Conservation (phyloP, 129 eudicot species). For the Flaveria ramosissima region DNA sequence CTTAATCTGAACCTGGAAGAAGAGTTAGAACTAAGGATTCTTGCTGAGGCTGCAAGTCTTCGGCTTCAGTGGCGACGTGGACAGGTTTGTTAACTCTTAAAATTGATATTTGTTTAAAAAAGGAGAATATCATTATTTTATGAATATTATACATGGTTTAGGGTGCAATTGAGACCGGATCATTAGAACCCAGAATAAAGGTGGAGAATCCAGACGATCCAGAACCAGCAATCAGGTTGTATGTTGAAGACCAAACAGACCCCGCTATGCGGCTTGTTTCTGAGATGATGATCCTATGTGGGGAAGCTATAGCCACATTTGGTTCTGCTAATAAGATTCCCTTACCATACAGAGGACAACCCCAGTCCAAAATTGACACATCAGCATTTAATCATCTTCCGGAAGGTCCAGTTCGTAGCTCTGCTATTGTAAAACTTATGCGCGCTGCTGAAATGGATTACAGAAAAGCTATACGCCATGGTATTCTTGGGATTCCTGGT, state of each 20-base stretch:
- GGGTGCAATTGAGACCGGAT: conserved; percentile 89
- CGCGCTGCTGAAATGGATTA: conserved; percentile 98
- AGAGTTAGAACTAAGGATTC: conserved; percentile 76
- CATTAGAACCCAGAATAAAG: conserved; percentile 77
- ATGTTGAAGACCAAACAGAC: conserved; percentile 88
- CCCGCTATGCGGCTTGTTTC: conserved; percentile 97
- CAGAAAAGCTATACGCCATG: conserved; percentile 88
- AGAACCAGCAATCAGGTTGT: conserved; percentile 75
- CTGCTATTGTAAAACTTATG: conserved; percentile 75
- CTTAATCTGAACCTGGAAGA: conserved; percentile 81
- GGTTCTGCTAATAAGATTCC: conserved; percentile 72
- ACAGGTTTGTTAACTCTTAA: conserved; percentile 53
- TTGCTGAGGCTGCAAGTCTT: conserved; percentile 84
- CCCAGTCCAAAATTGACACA: conserved; percentile 71
- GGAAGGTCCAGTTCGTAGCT: conserved; percentile 90
- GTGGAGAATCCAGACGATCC: conserved; percentile 92
- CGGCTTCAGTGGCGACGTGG: conserved; percentile 82
- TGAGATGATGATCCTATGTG: conserved; percentile 98
- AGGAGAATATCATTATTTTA: not conserved
- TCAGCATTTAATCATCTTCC: conserved; percentile 92
- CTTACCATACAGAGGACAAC: conserved; percentile 92
- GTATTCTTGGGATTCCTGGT: conserved; percentile 91
- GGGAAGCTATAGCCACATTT: conserved; percentile 88
- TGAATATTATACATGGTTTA: conserved; percentile 28
- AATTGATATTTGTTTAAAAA: not conserved